Conservation (phyloP, 805 yeast species). For the Candida parachauliodes region DNA sequence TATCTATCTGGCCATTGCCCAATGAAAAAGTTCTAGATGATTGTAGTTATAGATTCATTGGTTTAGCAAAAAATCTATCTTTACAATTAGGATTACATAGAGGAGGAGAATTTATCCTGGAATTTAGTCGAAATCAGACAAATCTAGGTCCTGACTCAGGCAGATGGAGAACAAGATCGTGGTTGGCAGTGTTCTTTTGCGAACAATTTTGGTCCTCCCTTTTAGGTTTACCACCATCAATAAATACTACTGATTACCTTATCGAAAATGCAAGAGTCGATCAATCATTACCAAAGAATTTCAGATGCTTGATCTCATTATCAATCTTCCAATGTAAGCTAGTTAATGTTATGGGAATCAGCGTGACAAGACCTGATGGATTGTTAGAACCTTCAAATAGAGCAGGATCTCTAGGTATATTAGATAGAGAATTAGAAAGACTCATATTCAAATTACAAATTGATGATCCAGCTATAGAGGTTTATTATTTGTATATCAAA, state of each 20-base stretch:
- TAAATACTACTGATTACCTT: conserved; percentile 73
- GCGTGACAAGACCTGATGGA: conserved; percentile 84
- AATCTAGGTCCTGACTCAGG: conserved; percentile 82
- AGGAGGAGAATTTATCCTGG: conserved; percentile 82
- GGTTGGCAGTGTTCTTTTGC: conserved; percentile 84
- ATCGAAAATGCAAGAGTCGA: conserved; percentile 77
- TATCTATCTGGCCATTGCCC: conserved; percentile 90
- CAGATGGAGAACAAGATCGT: conserved; percentile 88
- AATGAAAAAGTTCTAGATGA: conserved; percentile 90
- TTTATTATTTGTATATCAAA: conserved; percentile 73
- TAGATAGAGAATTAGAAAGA: conserved; percentile 75
- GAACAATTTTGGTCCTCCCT: conserved; percentile 91
- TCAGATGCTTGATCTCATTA: conserved; percentile 67
- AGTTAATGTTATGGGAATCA: conserved; percentile 81
- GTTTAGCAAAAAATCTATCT: conserved; percentile 79
- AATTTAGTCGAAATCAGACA: conserved; percentile 86
- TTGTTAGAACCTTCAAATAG: conserved; percentile 79
- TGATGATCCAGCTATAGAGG: conserved; percentile 64
- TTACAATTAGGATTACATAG: conserved; percentile 87
- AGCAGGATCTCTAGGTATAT: conserved; percentile 71
- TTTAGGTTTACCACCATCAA: conserved; percentile 82
- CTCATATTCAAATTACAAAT: conserved; percentile 63
- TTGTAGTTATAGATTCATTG: conserved; percentile 83
- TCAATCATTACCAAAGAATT: conserved; percentile 58
- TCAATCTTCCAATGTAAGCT: conserved; percentile 82